phyloP scores from a whole-genome alignment of 768 basidiomycete genomes.

The Xerocomellus intermedius region DNA sequence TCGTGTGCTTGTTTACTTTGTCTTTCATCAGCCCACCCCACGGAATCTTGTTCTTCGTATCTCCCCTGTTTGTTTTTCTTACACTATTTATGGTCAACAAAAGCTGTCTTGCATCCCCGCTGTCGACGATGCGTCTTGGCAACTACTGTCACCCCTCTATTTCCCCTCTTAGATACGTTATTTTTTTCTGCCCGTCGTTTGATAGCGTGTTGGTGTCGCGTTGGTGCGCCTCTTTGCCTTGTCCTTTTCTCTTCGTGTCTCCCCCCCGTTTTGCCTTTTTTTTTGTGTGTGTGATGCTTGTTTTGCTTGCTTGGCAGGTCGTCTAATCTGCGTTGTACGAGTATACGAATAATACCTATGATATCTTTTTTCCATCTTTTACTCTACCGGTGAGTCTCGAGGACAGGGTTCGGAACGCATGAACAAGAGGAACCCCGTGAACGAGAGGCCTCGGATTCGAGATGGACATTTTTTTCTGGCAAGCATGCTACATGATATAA shows the following conservation, averaged over 20 bases:
- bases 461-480: not conserved
- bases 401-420: not conserved
- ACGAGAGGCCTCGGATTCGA: not conserved
- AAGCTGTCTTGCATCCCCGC: conserved; percentile 19
- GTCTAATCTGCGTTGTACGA: not conserved
- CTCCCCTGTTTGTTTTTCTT: not conserved
- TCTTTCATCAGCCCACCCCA: not conserved
- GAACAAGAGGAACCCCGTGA: not conserved
- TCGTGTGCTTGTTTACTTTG: conserved; percentile 3
- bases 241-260: not conserved
- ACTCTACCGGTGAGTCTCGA: not conserved
- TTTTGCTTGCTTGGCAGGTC: not conserved
- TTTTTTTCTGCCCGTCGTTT: not conserved
- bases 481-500: not conserved
- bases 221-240: not conserved
- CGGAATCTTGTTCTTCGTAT: conserved; percentile 13
- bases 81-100: conserved; percentile 29
- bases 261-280: not conserved
- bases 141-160: not conserved
- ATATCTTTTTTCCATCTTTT: not conserved
- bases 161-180: not conserved
- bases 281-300: not conserved
- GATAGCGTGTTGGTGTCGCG: not conserved
- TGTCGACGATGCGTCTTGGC: not conserved
- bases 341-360: not conserved